phyloP scores from a whole-genome alignment of 2,329 filamentous ascomycete species.

The Colletotrichum orchidophilum region DNA sequence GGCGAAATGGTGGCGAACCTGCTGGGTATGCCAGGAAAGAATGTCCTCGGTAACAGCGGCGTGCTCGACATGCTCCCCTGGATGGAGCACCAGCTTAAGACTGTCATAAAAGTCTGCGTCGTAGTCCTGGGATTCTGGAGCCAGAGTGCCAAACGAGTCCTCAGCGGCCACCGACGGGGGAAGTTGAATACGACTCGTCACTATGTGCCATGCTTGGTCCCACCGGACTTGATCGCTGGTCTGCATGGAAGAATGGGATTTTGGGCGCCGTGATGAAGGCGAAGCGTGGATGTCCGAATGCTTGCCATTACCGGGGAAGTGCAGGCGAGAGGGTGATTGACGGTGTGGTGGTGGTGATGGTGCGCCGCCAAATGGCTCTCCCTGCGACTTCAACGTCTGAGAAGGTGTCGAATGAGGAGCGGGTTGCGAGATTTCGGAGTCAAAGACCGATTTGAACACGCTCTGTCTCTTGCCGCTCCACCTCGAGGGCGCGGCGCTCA shows the following conservation, averaged over 20 bases:
- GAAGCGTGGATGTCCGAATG: constrained; percentile 34
- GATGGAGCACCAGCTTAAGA: constrained; percentile 62
- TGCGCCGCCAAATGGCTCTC: constrained; percentile 57
- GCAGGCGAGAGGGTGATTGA: constrained; percentile 31
- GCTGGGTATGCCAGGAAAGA: constrained; percentile 67
- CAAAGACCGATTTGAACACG: constrained; percentile 66
- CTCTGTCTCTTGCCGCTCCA: constrained; percentile 48
- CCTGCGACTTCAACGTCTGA: constrained; percentile 49
- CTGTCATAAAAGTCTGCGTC: constrained; percentile 60
- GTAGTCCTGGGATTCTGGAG: constrained; percentile 53
- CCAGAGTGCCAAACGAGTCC: constrained; percentile 61
- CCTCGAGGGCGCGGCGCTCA: constrained; percentile 24
- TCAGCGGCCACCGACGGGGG: constrained; percentile 64
- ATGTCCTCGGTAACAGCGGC: constrained; percentile 65
- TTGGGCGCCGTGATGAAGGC: constrained; percentile 21
- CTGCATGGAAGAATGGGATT: constrained; percentile 33
- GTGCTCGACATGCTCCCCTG: constrained; percentile 54
- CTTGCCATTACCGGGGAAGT: constrained; percentile 7
- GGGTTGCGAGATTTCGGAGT: constrained; percentile 58
- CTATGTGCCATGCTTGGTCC: constrained; percentile 70
- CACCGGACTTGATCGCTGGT: constrained; percentile 63
- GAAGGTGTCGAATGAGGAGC: constrained; percentile 54
- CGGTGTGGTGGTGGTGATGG: constrained; percentile 35
- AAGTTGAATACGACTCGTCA: constrained; percentile 66
- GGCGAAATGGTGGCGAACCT: constrained; percentile 69